Evolutionary conservation across 345 rosid genomes (phyloP), one percentile per base, ranked within the genome.

Genomic region (Capsella bursapastoris): DNA sequence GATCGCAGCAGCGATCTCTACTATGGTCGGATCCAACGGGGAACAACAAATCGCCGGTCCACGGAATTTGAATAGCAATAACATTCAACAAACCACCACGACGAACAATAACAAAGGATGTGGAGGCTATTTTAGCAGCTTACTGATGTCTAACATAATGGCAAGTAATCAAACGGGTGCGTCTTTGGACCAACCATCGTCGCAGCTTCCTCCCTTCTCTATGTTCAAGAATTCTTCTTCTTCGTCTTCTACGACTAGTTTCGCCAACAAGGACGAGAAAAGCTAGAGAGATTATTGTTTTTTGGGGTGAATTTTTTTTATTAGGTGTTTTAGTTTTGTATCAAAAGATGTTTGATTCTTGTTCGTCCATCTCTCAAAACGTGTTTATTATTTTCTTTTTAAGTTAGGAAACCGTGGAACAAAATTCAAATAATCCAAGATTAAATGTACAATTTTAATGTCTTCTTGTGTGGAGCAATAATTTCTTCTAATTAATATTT

Each of bases 1-100:
- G 44, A 79, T 91, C 70, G 92, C 89, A 35, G 86, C 94, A 3
- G 96, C 94, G 2, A 78, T 92, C 78, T 86, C 96, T 41, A 81
- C 87, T 44, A 85, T 88, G 97, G 89, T 83, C 12, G 86, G 86
- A 35, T 79, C 79, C 13, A 65, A 52, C 1, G 72, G 81, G 47
- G 75, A 77, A 31, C 71, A 74, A 45, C 83, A 70, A 1, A 40
- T 38, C 12, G 40, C 25, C 52, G 59, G 70, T 62, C 59, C 62
- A 64, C 56, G 48, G n/a, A 64, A 29, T 64, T 61, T 8, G 10
- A 12, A 32, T 29, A 71, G 67, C 41, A 77, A 71, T 43, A 67
- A 64, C 49, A 45, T 11, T 77, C 84, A 52, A 61, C 75, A 73
- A 74, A 58, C 71, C 32, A 51, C 14, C 60, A 29, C 27, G 49